Conservation (phyloP, 805 yeast species). For the Torulaspora delbrueckii region DNA sequence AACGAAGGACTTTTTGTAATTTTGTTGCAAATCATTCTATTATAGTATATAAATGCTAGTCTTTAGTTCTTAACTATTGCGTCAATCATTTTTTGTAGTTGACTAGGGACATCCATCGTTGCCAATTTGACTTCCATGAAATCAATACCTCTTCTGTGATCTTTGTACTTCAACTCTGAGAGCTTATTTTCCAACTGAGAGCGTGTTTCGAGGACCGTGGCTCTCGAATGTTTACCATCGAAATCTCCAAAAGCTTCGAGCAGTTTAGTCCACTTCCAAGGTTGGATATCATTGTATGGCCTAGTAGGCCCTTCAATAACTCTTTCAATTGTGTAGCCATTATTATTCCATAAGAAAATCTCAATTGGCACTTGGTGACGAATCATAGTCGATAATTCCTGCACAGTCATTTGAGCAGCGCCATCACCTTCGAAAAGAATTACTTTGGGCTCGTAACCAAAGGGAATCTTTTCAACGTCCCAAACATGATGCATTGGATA, state of each 20-base stretch:
- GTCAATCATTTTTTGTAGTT: slow-evolving; percentile 44
- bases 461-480: slow-evolving; percentile 19
- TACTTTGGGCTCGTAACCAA: slow-evolving; percentile 46
- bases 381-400: slow-evolving; percentile 67
- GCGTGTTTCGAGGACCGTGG: slow-evolving; percentile 36
- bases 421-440: slow-evolving; percentile 87
- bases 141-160: slow-evolving; percentile 38
- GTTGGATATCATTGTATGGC: slow-evolving; percentile 73
- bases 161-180: slow-evolving; percentile 34
- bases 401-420: slow-evolving; percentile 89
- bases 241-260: slow-evolving; percentile 61
- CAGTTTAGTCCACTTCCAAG: slow-evolving; percentile 76
- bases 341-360: slow-evolving; percentile 72
- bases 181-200: slow-evolving; percentile 40
- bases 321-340: slow-evolving; percentile 88
- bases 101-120: slow-evolving; percentile 60
- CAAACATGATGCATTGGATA: slow-evolving; percentile 31
- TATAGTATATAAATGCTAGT: not conserved
- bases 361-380: slow-evolving; percentile 60
- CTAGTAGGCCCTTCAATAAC: slow-evolving; percentile 73
- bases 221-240: slow-evolving; percentile 31
- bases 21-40: not conserved
- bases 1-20: not conserved
- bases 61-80: slow-evolving; percentile 1
- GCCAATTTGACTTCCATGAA: slow-evolving; percentile 58